Conservation (phyloP, 352 stramenopile genomes). For the Globisporangium mamillatum region DNA sequence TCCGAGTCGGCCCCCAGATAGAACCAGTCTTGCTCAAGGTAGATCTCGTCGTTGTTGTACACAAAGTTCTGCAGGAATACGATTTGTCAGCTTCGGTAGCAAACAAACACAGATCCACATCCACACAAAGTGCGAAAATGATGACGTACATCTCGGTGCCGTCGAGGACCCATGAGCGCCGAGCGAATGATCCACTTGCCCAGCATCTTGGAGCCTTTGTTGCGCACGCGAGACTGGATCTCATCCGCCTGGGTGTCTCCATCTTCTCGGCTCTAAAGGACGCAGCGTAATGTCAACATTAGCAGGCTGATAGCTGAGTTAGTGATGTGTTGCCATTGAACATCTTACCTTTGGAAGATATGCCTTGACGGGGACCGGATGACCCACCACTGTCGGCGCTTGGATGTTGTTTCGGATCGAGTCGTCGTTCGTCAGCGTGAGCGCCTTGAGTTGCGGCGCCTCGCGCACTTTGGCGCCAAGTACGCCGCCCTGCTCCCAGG, state of each 20-base stretch:
- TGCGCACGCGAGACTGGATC: constrained; percentile 73
- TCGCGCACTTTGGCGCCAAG: constrained; percentile 73
- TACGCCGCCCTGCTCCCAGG: constrained; percentile 74
- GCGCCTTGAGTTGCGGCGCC: constrained; percentile 62
- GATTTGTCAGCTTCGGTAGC: not conserved
- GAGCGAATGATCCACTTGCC: constrained; percentile 80
- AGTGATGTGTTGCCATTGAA: not conserved
- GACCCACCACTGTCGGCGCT: constrained; percentile 45
- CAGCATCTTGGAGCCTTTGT: constrained; percentile 73
- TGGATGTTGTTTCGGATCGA: constrained; percentile 49
- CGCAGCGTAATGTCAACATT: not conserved
- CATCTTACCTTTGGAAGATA: constrained; percentile 65
- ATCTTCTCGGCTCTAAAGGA: constrained; percentile 53
- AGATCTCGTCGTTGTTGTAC: constrained; percentile 83
- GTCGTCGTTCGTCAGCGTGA: constrained; percentile 45
- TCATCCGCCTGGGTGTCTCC: constrained; percentile 72
- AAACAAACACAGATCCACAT: no score
- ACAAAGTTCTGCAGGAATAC: constrained; percentile 51
- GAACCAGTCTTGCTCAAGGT: constrained; percentile 84
- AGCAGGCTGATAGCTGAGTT: not conserved
- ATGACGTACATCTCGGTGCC: constrained; percentile 46
- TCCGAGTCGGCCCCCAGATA: constrained; percentile 73
- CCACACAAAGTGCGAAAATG: not conserved
- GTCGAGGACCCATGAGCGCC: constrained; percentile 37
- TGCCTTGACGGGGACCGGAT: constrained; percentile 56